These are phyloP conservation scores for Cylindrotheca closterium DNA, from an alignment of 108 stramenopile species.

Conservation along the genomic window DNA sequence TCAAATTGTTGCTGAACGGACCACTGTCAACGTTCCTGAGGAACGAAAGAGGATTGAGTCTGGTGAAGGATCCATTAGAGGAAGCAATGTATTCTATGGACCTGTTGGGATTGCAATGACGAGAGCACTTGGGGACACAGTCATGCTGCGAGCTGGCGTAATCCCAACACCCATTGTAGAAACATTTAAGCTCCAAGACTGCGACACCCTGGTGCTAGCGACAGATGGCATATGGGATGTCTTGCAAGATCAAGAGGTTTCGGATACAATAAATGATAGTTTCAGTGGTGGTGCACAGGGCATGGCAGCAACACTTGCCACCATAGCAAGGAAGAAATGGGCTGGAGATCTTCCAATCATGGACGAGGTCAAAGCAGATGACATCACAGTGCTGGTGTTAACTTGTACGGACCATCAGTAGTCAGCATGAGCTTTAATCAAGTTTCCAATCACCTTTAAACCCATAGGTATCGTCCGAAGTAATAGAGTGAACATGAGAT, in stretches of 20 bases:
- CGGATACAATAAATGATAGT: background rate
- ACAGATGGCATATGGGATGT: conserved; percentile 12
- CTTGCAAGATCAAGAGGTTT: conserved; percentile 3
- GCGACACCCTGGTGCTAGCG: background rate
- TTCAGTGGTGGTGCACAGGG: background rate
- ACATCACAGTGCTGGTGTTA: conserved; percentile 11
- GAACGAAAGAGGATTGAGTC: conserved; percentile 28
- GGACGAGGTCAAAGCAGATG: conserved; percentile 26
- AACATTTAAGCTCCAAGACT: background rate
- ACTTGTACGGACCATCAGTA: background rate
- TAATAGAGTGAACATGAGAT: background rate
- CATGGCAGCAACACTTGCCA: conserved; percentile 3
- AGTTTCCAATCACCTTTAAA: no score
- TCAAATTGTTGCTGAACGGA: conserved; percentile 9
- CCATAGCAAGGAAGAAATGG: conserved; percentile 5
- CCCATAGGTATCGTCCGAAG: no score
- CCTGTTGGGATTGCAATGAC: conserved; percentile 43
- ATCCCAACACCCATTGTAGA: conserved; percentile 26
- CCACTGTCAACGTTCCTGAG: conserved; percentile 4
- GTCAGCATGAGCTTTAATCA: background rate
- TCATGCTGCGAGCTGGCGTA: conserved; percentile 30
- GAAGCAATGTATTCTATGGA: conserved; percentile 38
- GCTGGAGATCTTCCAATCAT: conserved; percentile 9
- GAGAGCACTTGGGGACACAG: conserved; percentile 26
- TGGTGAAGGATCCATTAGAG: conserved; percentile 16